Conservation (phyloP, 345 rosid genomes). For the Pistacia integerrima region DNA sequence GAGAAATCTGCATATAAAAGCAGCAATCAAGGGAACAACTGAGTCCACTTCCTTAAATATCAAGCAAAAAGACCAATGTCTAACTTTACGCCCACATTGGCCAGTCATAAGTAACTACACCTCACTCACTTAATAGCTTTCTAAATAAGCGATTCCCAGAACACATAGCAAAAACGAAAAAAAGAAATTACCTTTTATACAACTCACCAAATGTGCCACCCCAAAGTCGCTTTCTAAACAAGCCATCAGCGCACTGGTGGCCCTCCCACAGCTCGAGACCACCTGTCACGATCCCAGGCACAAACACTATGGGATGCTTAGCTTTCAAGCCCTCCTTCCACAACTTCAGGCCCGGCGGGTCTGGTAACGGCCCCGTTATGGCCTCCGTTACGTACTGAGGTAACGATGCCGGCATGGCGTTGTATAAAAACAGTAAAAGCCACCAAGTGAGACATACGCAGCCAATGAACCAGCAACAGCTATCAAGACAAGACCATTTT, state of each 20-base stretch:
- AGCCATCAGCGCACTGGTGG: slow-evolving; percentile 63
- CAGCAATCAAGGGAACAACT: neutral
- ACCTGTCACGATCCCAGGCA: slow-evolving; percentile 74
- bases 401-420: slow-evolving; percentile 68
- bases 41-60: neutral
- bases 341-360: slow-evolving; percentile 69
- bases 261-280: slow-evolving; percentile 82
- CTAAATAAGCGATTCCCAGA: neutral
- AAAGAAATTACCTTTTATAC: slow-evolving; percentile 48
- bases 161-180: neutral
- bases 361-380: slow-evolving; percentile 61
- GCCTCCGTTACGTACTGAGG: slow-evolving; percentile 76
- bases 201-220: slow-evolving; percentile 74
- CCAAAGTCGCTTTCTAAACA: slow-evolving; percentile 79
- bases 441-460: slow-evolving; percentile 63
- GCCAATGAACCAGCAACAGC: slow-evolving; percentile 70
- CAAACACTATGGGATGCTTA: slow-evolving; percentile 71
- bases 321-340: slow-evolving; percentile 57
- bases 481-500: slow-evolving; percentile 55
- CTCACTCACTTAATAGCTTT: neutral
- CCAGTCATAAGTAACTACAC: neutral
- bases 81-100: neutral
- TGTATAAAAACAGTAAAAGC: slow-evolving; percentile 53
- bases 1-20: too few relatives aligned
- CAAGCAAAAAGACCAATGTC: neutral